phyloP scores from a whole-genome alignment of 306 rosid genomes.

The Cucurbita pepo region DNA sequence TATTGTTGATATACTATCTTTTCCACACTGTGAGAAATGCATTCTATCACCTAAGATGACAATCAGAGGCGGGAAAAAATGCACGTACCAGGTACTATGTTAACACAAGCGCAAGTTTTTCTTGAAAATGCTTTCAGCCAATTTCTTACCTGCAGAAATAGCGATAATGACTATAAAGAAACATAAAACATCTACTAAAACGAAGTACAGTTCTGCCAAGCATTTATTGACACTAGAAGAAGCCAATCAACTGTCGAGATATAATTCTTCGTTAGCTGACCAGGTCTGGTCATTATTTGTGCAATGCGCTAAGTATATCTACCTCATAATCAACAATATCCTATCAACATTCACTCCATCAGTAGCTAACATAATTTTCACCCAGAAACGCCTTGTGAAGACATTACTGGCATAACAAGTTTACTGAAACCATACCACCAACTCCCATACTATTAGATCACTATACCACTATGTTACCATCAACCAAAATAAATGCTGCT shows the following conservation, averaged over 20 bases:
- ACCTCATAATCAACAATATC: not conserved
- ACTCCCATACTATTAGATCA: not conserved
- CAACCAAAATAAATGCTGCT: not conserved
- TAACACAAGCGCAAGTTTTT: constrained; percentile 97
- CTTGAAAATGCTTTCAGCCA: constrained; percentile 70
- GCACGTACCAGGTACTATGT: constrained; percentile 62
- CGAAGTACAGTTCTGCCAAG: not conserved
- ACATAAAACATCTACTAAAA: not conserved
- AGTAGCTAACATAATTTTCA: not conserved
- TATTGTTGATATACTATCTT: not conserved
- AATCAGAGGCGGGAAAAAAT: not conserved
- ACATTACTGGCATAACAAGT: not conserved
- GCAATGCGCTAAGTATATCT: not conserved
- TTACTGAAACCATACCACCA: not conserved
- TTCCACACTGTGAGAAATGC: not conserved
- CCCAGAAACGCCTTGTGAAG: not conserved
- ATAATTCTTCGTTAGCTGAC: not conserved
- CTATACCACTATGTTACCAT: not conserved
- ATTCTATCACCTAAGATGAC: not conserved
- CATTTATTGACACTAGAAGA: not conserved
- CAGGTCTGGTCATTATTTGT: not conserved
- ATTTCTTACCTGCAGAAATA: constrained; percentile 55
- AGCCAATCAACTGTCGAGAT: not conserved
- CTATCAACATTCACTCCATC: not conserved
- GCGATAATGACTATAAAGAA: not conserved